Percentiles rank a stretch among this genome's conserved stretches.
These are phyloP conservation scores for Bryoerythrophyllum caledonicum DNA, from an alignment of 225 moss, liverwort and hornwort species.

Conservation along the genomic window DNA sequence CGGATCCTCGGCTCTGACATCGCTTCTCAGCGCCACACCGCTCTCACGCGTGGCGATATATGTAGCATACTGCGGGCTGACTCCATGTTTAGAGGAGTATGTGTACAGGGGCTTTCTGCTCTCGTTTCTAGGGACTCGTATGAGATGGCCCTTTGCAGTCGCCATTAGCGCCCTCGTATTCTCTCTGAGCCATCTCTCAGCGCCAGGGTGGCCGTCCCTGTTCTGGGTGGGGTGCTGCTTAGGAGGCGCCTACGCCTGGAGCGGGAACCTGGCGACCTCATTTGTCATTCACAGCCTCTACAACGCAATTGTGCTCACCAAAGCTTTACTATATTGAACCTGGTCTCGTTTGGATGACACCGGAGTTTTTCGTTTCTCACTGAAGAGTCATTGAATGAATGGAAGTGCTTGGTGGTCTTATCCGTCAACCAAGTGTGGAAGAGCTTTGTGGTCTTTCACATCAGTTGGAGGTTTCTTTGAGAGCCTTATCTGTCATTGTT, in stretches of 20 bases:
- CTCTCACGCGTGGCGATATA: constrained; percentile 42
- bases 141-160: constrained; percentile 61
- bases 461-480: no score
- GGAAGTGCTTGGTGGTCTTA: no score
- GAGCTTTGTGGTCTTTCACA: no score
- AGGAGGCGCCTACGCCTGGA: constrained; percentile 58
- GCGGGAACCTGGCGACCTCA: constrained; percentile 53
- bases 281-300: constrained; percentile 62
- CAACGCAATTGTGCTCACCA: constrained; percentile 63
- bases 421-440: no score
- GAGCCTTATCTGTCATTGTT: no score
- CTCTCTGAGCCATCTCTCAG: constrained; percentile 60
- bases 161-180: constrained; percentile 52
- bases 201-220: constrained; percentile 45
- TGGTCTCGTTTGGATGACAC: background rate
- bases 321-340: constrained; percentile 26
- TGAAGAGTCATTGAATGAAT: no score
- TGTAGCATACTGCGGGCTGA: constrained; percentile 58
- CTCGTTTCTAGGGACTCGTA: constrained; percentile 44
- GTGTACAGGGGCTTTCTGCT: constrained; percentile 70
- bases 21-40: constrained; percentile 34
- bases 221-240: constrained; percentile 63
- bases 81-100: constrained; percentile 70
- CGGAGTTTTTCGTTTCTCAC: no score
- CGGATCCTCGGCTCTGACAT: constrained; percentile 23